phyloP scores from a whole-genome alignment of 768 basidiomycete genomes.

The Mycena galericulata region DNA sequence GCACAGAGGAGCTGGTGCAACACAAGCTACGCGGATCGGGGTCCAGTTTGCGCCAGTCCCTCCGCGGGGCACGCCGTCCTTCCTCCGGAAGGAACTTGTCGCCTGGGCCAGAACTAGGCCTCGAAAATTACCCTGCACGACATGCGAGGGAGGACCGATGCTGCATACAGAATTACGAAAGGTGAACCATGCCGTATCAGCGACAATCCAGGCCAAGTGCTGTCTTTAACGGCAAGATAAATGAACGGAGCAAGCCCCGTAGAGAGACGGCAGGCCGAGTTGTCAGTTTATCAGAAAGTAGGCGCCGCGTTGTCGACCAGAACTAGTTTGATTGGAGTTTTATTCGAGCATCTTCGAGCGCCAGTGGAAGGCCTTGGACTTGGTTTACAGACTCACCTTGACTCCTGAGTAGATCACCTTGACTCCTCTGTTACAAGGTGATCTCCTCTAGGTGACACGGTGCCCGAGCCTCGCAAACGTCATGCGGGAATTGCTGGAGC shows the following conservation, averaged over 20 bases:
- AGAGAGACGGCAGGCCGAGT: constrained; percentile 8
- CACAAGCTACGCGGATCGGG: constrained; percentile 17
- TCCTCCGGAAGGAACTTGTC: too few relatives aligned
- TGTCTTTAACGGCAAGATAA: neutral
- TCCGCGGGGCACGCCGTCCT: constrained; percentile 9
- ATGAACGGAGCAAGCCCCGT: constrained; percentile 3
- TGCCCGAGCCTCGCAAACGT: too few relatives aligned
- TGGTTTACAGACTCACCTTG: neutral
- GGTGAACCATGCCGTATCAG: neutral
- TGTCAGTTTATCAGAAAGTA: constrained; percentile 3
- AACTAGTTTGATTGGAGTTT: neutral
- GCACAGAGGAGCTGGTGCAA: neutral
- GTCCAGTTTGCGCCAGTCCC: neutral
- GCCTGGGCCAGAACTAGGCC: neutral
- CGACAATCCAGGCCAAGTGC: neutral
- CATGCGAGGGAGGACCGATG: neutral
- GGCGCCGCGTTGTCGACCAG: neutral
- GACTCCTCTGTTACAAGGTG: too few relatives aligned
- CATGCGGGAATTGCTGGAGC: too few relatives aligned
- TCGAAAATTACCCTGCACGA: constrained; percentile 1
- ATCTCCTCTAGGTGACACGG: too few relatives aligned
- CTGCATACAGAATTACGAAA: neutral
- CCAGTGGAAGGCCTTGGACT: too few relatives aligned
- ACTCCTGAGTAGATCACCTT: too few relatives aligned
- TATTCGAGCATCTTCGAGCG: too few relatives aligned